Conservation (phyloP, 169 alveolate genomes). For the Blepharisma undulans region DNA sequence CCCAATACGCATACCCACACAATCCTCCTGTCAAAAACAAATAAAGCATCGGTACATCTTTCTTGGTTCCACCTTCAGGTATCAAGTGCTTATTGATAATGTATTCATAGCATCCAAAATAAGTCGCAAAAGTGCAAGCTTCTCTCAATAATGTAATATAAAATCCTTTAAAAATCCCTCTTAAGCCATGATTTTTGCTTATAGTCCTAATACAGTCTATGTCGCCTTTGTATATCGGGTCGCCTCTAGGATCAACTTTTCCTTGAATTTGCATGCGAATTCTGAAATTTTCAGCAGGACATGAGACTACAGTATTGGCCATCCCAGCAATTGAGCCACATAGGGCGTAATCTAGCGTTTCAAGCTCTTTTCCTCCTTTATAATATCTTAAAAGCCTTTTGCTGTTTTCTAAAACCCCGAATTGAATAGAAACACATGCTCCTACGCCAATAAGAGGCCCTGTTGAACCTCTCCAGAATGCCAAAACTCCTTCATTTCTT, state of each 20-base stretch:
- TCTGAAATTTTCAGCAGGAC: constrained; percentile 32
- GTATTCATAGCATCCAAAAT: constrained; percentile 30
- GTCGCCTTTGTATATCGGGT: constrained; percentile 17
- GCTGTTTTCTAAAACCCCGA: constrained; percentile 32
- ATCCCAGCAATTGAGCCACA: constrained; percentile 28
- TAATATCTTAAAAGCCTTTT: background rate
- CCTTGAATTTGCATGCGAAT: constrained; percentile 31
- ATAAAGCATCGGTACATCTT: constrained; percentile 27
- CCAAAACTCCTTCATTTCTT: constrained; percentile 23
- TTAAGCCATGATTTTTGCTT: background rate
- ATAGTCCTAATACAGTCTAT: constrained; percentile 19
- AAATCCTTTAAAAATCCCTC: constrained; percentile 18
- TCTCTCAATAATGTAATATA: constrained; percentile 23
- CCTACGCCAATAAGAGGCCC: constrained; percentile 28
- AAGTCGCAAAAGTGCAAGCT: constrained; percentile 15
- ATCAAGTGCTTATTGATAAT: background rate
- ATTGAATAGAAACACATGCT: constrained; percentile 36
- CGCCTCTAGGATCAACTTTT: constrained; percentile 39
- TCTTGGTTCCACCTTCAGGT: constrained; percentile 28
- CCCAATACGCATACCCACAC: constrained; percentile 77
- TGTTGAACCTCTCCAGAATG: constrained; percentile 27
- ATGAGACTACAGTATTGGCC: constrained; percentile 15
- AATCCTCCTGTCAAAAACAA: constrained; percentile 72
- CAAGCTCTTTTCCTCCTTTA: constrained; percentile 4
- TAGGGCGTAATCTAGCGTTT: background rate